Percentiles rank a stretch among this genome's conserved stretches.
These are phyloP conservation scores for Orbilia quercus DNA, from an alignment of 2,329 filamentous ascomycete species.

Conservation along the genomic window DNA sequence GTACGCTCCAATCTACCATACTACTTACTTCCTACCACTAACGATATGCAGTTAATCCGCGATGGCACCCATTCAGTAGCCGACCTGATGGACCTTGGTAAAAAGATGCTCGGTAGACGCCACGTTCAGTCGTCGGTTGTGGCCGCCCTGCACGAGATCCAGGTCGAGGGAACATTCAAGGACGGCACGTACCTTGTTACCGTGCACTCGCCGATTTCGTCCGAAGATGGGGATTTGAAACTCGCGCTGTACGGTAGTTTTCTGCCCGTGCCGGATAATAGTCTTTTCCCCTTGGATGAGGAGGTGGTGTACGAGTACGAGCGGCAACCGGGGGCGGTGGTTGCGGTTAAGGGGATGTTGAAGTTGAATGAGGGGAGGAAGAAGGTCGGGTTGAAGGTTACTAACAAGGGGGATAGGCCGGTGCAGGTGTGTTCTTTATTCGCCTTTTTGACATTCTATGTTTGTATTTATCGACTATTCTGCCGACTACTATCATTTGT, in stretches of 20 bases:
- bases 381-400: conserved; percentile 79
- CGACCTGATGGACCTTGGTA: conserved; percentile 90
- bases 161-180: conserved; percentile 93
- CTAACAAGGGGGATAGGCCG: conserved; percentile 86
- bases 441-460: not conserved
- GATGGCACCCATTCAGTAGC: conserved; percentile 93
- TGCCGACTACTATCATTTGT: too few relatives aligned
- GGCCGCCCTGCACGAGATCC: conserved; percentile 81
- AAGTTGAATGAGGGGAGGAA: conserved; percentile 78
- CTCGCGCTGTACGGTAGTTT: conserved; percentile 92
- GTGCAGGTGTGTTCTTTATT: conserved; percentile 74
- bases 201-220: conserved; percentile 87
- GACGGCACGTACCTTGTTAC: conserved; percentile 93
- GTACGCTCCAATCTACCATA: conserved; percentile 63
- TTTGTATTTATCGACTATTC: too few relatives aligned
- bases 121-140: conserved; percentile 85
- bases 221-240: conserved; percentile 86
- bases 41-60: conserved; percentile 76
- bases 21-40: not conserved
- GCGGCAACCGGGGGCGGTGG: conserved; percentile 81
- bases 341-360: conserved; percentile 75
- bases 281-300: conserved; percentile 75
- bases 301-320: conserved; percentile 72
- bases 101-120: conserved; percentile 90
- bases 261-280: conserved; percentile 77